Evolutionary conservation across 2,329 filamentous ascomycete species (phyloP).

Genomic region (Fusarium metavorans): DNA sequence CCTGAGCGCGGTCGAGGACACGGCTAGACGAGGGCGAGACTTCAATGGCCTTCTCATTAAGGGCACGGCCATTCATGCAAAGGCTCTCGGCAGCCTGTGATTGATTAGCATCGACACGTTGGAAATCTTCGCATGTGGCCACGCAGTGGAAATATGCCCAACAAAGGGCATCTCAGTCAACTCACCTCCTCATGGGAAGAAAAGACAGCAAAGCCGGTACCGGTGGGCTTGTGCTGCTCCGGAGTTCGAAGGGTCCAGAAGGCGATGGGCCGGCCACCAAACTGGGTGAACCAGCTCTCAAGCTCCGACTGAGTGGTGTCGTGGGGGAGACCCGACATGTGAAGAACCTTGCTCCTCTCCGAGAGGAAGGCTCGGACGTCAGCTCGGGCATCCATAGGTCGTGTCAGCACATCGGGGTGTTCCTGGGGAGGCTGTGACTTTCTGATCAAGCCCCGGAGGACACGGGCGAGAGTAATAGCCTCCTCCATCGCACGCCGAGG

Average conservation of each 20-base stretch:
- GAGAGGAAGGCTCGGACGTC: constrained; percentile 96
- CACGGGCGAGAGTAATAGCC: constrained; percentile 91
- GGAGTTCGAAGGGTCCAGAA: constrained; percentile 99
- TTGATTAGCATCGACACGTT: constrained; percentile 22
- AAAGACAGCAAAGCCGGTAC: constrained; percentile 97
- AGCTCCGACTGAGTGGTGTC: constrained; percentile 98
- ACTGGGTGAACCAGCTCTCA: constrained; percentile 99
- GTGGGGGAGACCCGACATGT: constrained; percentile 97
- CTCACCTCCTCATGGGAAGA: constrained; percentile 98
- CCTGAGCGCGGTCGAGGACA: constrained; percentile 93
- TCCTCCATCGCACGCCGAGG: constrained; percentile 98
- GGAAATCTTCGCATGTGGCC: not conserved
- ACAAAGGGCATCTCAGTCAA: constrained; percentile 29
- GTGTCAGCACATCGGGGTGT: constrained; percentile 92
- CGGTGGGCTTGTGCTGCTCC: constrained; percentile 99
- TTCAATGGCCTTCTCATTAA: constrained; percentile 99
- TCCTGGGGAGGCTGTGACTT: constrained; percentile 96
- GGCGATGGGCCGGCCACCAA: constrained; percentile 95
- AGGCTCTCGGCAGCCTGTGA: constrained; percentile 91
- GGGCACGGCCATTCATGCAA: constrained; percentile 98
- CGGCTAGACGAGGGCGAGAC: constrained; percentile 98
- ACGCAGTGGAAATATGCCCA: not conserved
- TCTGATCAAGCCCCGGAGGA: constrained; percentile 90
- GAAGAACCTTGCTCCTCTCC: constrained; percentile 96
- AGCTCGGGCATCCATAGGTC: constrained; percentile 95